Base-by-base conservation (phyloP, 331 rosid genomes). In the Cydonia oblonga region DNA sequence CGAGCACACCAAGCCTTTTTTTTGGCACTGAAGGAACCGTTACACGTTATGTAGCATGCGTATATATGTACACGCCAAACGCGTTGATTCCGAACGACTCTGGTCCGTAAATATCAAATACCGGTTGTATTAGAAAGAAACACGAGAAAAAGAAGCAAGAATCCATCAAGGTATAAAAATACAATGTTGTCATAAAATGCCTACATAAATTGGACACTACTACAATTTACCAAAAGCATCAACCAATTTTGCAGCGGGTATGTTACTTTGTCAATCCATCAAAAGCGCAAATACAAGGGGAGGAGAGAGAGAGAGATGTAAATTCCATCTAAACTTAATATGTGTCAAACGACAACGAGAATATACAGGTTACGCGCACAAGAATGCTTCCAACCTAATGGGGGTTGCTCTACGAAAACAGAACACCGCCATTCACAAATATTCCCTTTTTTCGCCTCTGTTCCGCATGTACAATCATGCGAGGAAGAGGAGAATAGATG, bases 291-390 rank as follows among this genome's bases (percentile, higher is more conserved):
- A 40, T 40, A 33, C 65, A 70, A 16, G 28, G 46, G 11, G 18
- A 14, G 13, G n/a, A n/a, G n/a, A n/a, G 32, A 11, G n/a, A 9
- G 25, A 23, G 1, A 14, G 30, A 57, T 13, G 29, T 16, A n/a
- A 29, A 18, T 63, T 49, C 59, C 24, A 73, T 10, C 29, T 30
- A 74, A 71, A 69, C 51, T 71, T 38, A 8, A 62, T 6, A 18
- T 60, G 24, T 3, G 19, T 60, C 15, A 53, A 78, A 68, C 28
- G 76, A 78, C 79, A 59, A 74, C 64, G 68, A 72, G 81, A 73
- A 83, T 84, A 61, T 83, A 81, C 89, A 87, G 70, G 58, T 70
- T 64, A 78, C 65, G 70, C 53, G 53, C 84, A 26, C 58, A 66
- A 78, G 70, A 59, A 66, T 52, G 51, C 73, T 62, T 66, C 71